Percentiles rank a stretch among this genome's conserved stretches.
Conservation (phyloP, 2,329 filamentous ascomycete species). For the Dothideomycetes sp. region DNA sequence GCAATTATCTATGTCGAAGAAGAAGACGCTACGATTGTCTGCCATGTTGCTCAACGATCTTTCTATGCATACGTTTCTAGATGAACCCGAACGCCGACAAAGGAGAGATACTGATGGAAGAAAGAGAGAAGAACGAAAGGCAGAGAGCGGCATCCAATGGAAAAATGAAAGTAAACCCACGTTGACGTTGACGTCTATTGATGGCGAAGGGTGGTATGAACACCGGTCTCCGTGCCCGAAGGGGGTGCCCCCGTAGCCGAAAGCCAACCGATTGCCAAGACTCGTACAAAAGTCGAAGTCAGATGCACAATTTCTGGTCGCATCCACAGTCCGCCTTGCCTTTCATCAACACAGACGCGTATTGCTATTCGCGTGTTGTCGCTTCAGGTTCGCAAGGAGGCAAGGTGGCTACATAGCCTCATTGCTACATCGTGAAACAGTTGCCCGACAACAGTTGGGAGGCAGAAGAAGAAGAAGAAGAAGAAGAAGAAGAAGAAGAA, state of each 20-base stretch:
- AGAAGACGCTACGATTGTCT: slow-evolving; percentile 47
- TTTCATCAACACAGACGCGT: slow-evolving; percentile 1
- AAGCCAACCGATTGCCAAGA: no score
- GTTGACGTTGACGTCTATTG: no score
- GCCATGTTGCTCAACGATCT: slow-evolving; percentile 14
- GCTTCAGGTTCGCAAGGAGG: slow-evolving; percentile 3
- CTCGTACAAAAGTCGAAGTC: no score
- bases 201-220: no score
- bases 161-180: no score
- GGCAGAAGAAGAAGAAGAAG: not conserved
- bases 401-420: slow-evolving; percentile 1
- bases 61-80: slow-evolving; percentile 2
- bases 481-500: not conserved
- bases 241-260: no score
- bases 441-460: slow-evolving; percentile 4
- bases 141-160: slow-evolving; percentile 4
- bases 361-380: slow-evolving; percentile 1
- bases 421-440: not conserved
- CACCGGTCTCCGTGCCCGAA: no score
- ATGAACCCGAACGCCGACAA: slow-evolving; percentile 2
- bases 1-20: slow-evolving; percentile 98
- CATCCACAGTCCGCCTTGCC: no score
- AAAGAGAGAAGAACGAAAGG: slow-evolving; percentile 1
- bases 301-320: no score
- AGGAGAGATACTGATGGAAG: not conserved